phyloP scores from a whole-genome alignment of 768 basidiomycete genomes.

The Tubosaeta sp. region DNA sequence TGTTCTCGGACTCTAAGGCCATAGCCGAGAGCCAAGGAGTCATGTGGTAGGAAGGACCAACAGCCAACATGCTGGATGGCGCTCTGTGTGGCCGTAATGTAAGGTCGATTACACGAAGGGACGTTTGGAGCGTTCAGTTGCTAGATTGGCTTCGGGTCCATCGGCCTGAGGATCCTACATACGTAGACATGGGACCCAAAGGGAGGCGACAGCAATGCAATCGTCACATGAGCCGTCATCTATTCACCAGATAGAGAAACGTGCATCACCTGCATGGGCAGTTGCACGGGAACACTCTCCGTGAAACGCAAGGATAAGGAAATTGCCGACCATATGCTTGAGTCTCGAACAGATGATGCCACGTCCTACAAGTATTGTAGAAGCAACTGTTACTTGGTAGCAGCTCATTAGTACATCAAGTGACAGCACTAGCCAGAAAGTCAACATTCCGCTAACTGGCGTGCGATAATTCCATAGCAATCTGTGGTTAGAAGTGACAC shows the following conservation, averaged over 20 bases:
- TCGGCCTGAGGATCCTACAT: background rate
- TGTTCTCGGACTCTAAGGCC: background rate
- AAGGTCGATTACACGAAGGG: background rate
- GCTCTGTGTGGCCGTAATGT: background rate
- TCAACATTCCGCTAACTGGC: background rate
- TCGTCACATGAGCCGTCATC: background rate
- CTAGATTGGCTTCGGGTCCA: background rate
- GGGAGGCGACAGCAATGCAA: slow-evolving; percentile 3
- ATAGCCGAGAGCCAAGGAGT: background rate
- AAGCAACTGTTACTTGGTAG: too few relatives aligned
- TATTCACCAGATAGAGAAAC: slow-evolving; percentile 5
- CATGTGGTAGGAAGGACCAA: background rate
- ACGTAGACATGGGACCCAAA: background rate
- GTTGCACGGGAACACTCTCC: background rate
- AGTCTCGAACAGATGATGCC: background rate
- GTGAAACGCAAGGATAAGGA: slow-evolving; percentile 6
- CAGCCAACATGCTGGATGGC: background rate
- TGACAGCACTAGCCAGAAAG: background rate
- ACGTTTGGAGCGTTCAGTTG: background rate
- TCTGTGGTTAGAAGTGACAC: background rate
- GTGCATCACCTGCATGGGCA: background rate
- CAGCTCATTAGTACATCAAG: too few relatives aligned
- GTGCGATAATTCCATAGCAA: background rate
- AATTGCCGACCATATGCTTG: background rate
- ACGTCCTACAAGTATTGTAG: background rate